A percentile compares a stretch with the other conserved stretches of the same genome.
These are phyloP conservation scores for Auriculariales sp. DNA, from an alignment of 768 basidiomycete genomes.

Conservation along the genomic window DNA sequence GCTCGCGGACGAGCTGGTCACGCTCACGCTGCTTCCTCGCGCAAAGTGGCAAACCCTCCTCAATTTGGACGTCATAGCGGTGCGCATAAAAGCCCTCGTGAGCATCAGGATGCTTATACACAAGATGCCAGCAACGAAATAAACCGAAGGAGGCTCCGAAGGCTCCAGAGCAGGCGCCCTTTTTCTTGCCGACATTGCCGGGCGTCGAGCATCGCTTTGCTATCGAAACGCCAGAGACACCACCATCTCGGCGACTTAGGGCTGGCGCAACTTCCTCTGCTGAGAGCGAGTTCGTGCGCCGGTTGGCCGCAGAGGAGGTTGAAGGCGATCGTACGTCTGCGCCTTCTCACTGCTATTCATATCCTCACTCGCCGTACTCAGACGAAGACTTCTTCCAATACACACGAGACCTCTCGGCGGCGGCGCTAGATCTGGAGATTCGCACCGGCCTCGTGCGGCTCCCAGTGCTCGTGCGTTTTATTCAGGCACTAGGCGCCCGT, in stretches of 20 bases:
- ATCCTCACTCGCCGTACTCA: neutral
- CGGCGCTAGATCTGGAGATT: conserved; percentile 82
- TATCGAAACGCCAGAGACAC: conserved; percentile 26
- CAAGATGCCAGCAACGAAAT: conserved; percentile 62
- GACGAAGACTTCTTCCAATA: conserved; percentile 77
- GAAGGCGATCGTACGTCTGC: conserved; percentile 53
- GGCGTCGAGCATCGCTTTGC: conserved; percentile 79
- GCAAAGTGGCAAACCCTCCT: conserved; percentile 94
- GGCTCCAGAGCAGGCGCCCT: conserved; percentile 87
- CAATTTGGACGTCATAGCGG: conserved; percentile 88
- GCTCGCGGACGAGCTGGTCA: conserved; percentile 81
- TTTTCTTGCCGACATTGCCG: conserved; percentile 88
- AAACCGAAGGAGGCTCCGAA: conserved; percentile 95
- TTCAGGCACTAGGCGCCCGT: conserved; percentile 58
- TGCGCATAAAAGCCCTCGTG: conserved; percentile 18
- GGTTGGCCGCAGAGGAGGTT: conserved; percentile 37
- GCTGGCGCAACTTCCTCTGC: conserved; percentile 34
- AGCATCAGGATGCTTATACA: no score
- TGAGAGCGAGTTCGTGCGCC: conserved; percentile 59
- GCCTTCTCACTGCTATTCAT: neutral
- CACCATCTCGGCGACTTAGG: conserved; percentile 31
- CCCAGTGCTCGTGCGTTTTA: conserved; percentile 49
- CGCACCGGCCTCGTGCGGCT: conserved; percentile 61
- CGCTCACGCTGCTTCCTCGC: conserved; percentile 81
- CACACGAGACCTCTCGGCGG: conserved; percentile 76